A percentile compares a stretch with the other conserved stretches of the same genome.
Conservation (phyloP, 306 rosid genomes). For the Lupinus albus region DNA sequence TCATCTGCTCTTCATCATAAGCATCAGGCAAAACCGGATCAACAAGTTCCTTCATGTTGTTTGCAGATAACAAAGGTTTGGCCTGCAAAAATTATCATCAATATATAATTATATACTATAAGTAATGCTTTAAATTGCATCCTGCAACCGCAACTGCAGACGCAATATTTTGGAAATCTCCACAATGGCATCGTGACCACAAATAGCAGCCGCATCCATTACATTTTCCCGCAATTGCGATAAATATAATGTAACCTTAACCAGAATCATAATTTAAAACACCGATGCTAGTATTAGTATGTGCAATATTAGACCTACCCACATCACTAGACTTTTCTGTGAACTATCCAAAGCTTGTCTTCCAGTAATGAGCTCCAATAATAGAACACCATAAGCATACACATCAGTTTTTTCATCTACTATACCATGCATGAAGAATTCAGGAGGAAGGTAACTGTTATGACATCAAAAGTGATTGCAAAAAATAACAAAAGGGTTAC, state of each 20-base stretch:
- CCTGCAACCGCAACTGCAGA: too few species aligned
- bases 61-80: slow-evolving; percentile 66
- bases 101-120: too few species aligned
- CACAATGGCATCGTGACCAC: too few species aligned
- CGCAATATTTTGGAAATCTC: too few species aligned
- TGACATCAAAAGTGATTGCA: slow-evolving; percentile 28
- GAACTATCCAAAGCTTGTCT: slow-evolving; percentile 85
- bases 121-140: too few species aligned
- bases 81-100: slow-evolving; percentile 74
- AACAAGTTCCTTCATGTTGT: slow-evolving; percentile 57
- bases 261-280: too few species aligned
- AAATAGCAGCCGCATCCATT: too few species aligned
- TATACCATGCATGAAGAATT: slow-evolving; percentile 97
- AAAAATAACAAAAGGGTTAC: slow-evolving; percentile 26
- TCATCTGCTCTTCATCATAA: slow-evolving; percentile 70
- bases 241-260: too few species aligned
- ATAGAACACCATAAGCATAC: slow-evolving; percentile 85
- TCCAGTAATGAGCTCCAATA: slow-evolving; percentile 89
- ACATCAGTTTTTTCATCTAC: slow-evolving; percentile 98
- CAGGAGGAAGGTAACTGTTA: slow-evolving; percentile 96
- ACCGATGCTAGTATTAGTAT: neutral
- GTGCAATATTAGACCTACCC: slow-evolving; percentile 62
- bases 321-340: slow-evolving; percentile 91
- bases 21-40: slow-evolving; percentile 63
- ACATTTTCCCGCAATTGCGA: too few species aligned